Evolutionary conservation across 192 early-diverging fungal genomes (phyloP).

Genomic region (Backusella psychrophila): DNA sequence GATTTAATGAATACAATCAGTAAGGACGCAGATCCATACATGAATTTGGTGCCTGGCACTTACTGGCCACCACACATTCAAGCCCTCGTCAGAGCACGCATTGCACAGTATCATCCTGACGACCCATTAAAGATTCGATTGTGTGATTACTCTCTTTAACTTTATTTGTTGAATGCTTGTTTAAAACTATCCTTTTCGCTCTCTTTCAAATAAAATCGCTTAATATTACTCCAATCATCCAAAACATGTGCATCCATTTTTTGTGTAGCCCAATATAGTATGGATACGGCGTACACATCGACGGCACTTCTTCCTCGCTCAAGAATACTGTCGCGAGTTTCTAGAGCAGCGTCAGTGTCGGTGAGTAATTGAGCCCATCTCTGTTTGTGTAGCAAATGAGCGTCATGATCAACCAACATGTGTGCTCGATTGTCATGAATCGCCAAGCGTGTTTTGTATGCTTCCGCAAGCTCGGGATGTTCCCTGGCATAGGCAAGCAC

Average conservation of each 20-base stretch:
- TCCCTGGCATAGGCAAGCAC: not conserved
- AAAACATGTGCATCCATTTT: not conserved
- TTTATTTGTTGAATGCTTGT: not conserved
- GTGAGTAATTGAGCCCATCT: not conserved
- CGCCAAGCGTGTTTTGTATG: not conserved
- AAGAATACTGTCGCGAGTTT: not conserved
- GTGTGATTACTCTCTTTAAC: not conserved
- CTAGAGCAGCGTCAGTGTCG: not conserved
- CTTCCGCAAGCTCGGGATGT: not conserved
- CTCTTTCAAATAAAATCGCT: not conserved
- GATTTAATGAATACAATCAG: constrained; percentile 51
- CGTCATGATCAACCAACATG: not conserved
- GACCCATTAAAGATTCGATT: constrained; percentile 41
- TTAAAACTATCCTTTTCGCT: not conserved
- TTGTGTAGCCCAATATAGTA: not conserved
- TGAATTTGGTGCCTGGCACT: constrained; percentile 38
- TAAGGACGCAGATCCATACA: constrained; percentile 41
- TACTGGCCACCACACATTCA: constrained; percentile 53
- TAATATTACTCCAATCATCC: not conserved
- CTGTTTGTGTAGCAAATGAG: not conserved
- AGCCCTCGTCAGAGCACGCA: constrained; percentile 47
- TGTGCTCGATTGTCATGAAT: not conserved
- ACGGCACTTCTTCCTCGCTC: not conserved
- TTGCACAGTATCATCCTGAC: constrained; percentile 47
- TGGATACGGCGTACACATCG: not conserved